These are phyloP conservation scores for Salix exigua DNA, from an alignment of 345 rosid genomes.

Conservation along the genomic window DNA sequence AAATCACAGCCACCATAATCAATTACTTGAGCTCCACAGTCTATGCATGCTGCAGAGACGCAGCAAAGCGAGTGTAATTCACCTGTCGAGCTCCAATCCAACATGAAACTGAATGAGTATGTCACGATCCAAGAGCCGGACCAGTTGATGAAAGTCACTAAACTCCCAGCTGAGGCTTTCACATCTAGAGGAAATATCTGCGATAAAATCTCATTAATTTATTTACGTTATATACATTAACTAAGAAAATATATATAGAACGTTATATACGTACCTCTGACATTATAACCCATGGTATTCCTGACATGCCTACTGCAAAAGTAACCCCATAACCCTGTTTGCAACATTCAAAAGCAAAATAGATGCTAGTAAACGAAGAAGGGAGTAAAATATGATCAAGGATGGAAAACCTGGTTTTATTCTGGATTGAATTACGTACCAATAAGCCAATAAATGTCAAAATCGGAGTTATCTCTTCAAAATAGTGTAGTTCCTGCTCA, in stretches of 20 bases:
- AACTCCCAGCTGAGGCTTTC: conserved; percentile 3
- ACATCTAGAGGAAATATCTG: conserved; percentile 3
- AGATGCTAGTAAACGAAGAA: too few species aligned
- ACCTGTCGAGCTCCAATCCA: neutral
- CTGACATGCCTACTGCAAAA: conserved; percentile 64
- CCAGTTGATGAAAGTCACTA: neutral
- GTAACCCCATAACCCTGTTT: conserved; percentile 41
- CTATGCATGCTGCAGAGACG: too few species aligned
- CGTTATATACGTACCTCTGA: conserved; percentile 75
- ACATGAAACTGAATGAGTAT: neutral
- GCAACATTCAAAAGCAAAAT: too few species aligned
- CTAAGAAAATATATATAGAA: neutral
- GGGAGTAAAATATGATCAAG: too few species aligned
- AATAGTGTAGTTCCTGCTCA: too few species aligned
- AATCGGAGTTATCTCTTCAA: too few species aligned
- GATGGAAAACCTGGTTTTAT: too few species aligned
- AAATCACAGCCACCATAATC: neutral
- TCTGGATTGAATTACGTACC: too few species aligned
- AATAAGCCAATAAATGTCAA: too few species aligned
- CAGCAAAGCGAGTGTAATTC: neutral
- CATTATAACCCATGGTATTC: conserved; percentile 77
- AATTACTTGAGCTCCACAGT: too few species aligned
- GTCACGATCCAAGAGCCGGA: conserved; percentile 1
- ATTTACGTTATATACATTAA: too few species aligned
- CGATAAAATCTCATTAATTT: too few species aligned